Percentiles rank a stretch among this genome's conserved stretches.
Conservation (phyloP, 108 stramenopile genomes). For the Heterococcus sp. region DNA sequence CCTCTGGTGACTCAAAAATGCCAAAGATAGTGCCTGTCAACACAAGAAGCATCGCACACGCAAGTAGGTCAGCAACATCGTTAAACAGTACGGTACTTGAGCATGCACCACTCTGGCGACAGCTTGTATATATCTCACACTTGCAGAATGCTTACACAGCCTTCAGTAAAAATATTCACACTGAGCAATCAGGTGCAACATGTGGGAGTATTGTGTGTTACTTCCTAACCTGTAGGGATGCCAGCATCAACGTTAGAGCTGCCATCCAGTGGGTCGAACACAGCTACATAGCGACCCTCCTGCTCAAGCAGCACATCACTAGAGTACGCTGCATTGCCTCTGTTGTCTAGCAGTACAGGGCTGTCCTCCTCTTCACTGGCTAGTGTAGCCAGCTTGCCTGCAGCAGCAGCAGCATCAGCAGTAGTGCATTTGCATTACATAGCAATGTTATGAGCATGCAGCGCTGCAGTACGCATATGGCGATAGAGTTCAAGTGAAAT, state of each 20-base stretch:
- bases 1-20: constrained; percentile 71
- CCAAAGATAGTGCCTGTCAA: constrained; percentile 73
- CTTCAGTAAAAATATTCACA: neutral
- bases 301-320: neutral
- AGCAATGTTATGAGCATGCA: neutral
- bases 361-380: constrained; percentile 52
- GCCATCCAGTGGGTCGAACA: constrained; percentile 88
- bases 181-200: neutral
- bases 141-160: too few species aligned
- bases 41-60: too few species aligned
- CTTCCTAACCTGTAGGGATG: constrained; percentile 63
- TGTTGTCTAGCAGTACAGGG: constrained; percentile 5
- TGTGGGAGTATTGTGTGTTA: neutral
- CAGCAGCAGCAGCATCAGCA: neutral
- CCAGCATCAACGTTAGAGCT: constrained; percentile 86
- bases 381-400: constrained; percentile 16
- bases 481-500: neutral
- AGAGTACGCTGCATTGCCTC: neutral
- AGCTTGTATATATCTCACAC: too few species aligned
- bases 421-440: neutral
- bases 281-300: constrained; percentile 64
- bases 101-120: too few species aligned
- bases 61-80: too few species aligned
- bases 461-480: neutral
- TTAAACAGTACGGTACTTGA: too few species aligned